Evolutionary conservation across 78 protist genomes (phyloP), one percentile per base, ranked within the genome.

Genomic region (Pelomyxa schiedti): DNA sequence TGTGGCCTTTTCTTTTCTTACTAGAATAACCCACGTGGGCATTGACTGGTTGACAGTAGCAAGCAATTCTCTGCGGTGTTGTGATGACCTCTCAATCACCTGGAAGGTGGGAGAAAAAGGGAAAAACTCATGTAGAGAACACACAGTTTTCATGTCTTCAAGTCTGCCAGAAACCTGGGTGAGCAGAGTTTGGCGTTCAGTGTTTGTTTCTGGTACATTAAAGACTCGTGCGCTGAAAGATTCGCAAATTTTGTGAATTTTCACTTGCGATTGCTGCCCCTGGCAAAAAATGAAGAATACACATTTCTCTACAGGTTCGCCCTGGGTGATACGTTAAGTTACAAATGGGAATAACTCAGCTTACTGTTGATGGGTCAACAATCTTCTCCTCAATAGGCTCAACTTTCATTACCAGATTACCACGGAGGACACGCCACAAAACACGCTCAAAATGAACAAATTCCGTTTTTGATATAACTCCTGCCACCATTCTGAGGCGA

Each of bases 371-470:
- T 66, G 81, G 80, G 63, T 86, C 93, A 8, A 28, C 8, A 39
- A 83, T 71, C 24, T 70, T 68, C 28, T 75, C 86, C 4, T 77
- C 90, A 72, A 88, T 72, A 43, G 69, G 72, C 5, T 69, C 87
- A 29, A 67, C 79, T n/a, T 84, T 79, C 58, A 93, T 38, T 58
- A 76, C 79, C 39, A 84, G 76, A 85, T 94, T 94, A 29, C 97
- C 97, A 29, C 95, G 81, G 3, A 86, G 79, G 24, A 91, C 92
- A 63, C 97, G 86, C 88, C 86, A 90, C 43, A 90, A 65, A 35
- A 89, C 72, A 29, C 97, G 80, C 77, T 91, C 91, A 72, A 90
- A 86, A 35, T 41, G 65, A 52, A 42, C 70, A 39, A n/a, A n/a
- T n/a, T n/a, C n/a, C n/a, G n/a, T n/a, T n/a, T n/a, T n/a, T n/a